Evolutionary conservation across 352 stramenopile genomes (phyloP).

Genomic region (Phytophthora citrophthora): DNA sequence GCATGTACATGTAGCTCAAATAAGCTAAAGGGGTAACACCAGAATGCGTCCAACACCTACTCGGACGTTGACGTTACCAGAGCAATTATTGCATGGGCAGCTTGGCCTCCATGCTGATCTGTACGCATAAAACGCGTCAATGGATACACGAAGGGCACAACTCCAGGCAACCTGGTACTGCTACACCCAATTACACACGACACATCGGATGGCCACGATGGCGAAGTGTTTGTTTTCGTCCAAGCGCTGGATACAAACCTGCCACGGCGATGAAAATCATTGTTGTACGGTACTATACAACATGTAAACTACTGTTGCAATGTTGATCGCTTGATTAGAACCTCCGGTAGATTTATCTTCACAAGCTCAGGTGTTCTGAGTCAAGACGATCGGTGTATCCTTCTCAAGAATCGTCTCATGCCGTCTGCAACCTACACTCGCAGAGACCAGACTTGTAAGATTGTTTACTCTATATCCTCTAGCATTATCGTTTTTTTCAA

Average conservation of each 20-base stretch:
- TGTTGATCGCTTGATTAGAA: no score
- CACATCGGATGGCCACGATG: conserved; percentile 14
- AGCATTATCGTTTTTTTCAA: not conserved
- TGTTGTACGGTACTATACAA: no score
- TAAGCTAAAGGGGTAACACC: no score
- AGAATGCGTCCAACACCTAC: not conserved
- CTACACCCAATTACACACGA: conserved; percentile 12
- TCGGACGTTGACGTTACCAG: not conserved
- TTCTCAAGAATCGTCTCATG: not conserved
- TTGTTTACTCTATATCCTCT: not conserved
- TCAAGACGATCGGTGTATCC: no score
- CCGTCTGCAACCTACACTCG: not conserved
- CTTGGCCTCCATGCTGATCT: conserved; percentile 13
- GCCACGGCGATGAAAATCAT: no score
- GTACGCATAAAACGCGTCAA: conserved; percentile 28
- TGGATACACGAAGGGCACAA: conserved; percentile 20
- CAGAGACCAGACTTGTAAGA: not conserved
- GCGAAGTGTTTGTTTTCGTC: conserved; percentile 4
- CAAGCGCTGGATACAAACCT: no score
- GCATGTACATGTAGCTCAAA: no score
- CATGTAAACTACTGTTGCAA: no score
- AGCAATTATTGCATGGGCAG: not conserved
- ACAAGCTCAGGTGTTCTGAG: no score
- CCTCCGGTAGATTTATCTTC: no score
- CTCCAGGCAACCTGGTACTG: not conserved